phyloP scores from a whole-genome alignment of 2,329 filamentous ascomycete species.

The Cadophora malorum region DNA sequence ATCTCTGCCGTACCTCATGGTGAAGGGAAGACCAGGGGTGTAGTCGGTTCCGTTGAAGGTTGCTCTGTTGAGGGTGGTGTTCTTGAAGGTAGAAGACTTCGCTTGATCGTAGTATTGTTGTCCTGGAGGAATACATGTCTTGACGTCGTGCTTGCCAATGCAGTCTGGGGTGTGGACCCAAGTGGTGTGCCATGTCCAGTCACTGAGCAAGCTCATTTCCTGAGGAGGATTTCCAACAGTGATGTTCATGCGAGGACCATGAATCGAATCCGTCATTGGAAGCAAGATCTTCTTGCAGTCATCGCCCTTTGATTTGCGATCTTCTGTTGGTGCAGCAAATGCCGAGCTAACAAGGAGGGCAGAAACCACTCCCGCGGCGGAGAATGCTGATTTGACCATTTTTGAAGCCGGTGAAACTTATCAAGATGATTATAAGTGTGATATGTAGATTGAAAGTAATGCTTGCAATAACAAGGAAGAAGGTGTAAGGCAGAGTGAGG shows the following conservation, averaged over 20 bases:
- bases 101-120: slow-evolving; percentile 23
- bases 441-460: slow-evolving; percentile 6
- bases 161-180: slow-evolving; percentile 27
- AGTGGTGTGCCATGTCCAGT: slow-evolving; percentile 26
- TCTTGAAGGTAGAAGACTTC: slow-evolving; percentile 20
- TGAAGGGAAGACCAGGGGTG: slow-evolving; percentile 22
- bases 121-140: slow-evolving; percentile 19
- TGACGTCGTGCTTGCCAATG: slow-evolving; percentile 21
- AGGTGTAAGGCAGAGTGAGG: neutral
- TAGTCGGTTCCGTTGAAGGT: slow-evolving; percentile 25
- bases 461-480: slow-evolving; percentile 1
- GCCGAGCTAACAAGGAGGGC: slow-evolving; percentile 19
- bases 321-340: slow-evolving; percentile 10
- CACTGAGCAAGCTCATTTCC: slow-evolving; percentile 21
- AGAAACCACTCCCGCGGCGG: slow-evolving; percentile 17
- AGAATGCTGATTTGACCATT: slow-evolving; percentile 23
- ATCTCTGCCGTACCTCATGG: slow-evolving; percentile 17
- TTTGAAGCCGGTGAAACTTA: slow-evolving; percentile 17
- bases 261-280: slow-evolving; percentile 22
- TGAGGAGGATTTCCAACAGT: slow-evolving; percentile 24
- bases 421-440: slow-evolving; percentile 3
- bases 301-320: slow-evolving; percentile 11
- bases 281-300: slow-evolving; percentile 24
- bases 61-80: slow-evolving; percentile 6
- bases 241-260: slow-evolving; percentile 26